Conservation (phyloP, 1,139 yeast genomes). For the Geotrichum restrictum region DNA sequence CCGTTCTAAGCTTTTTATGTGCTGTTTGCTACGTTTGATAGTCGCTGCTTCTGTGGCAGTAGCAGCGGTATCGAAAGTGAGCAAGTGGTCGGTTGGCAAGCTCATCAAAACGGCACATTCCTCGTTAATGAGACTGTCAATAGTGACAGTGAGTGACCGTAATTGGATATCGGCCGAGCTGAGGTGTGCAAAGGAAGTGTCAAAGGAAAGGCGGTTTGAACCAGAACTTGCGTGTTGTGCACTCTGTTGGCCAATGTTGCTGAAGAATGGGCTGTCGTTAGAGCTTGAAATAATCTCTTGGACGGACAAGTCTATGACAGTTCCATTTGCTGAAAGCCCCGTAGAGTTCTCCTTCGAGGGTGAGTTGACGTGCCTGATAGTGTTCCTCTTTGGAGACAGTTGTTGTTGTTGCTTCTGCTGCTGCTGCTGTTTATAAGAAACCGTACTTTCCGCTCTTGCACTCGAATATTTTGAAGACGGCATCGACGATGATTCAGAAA, state of each 20-base stretch:
- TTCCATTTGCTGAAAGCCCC: not conserved
- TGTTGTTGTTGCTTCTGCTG: no score
- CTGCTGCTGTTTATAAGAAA: not conserved
- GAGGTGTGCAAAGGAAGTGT: constrained; percentile 1
- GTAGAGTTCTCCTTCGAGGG: not conserved
- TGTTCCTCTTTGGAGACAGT: not conserved
- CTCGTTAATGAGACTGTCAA: constrained; percentile 19
- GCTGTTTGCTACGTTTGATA: not conserved
- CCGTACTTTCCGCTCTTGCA: not conserved
- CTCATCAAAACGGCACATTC: constrained; percentile 7
- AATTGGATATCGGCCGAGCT: constrained; percentile 16
- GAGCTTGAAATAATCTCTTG: not conserved
- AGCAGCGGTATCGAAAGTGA: not conserved
- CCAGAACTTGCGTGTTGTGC: not conserved
- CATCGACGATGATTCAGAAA: constrained; percentile 7
- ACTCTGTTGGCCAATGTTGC: not conserved
- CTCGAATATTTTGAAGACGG: not conserved
- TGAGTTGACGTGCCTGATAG: constrained; percentile 2
- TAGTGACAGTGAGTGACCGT: constrained; percentile 12
- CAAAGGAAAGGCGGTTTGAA: not conserved
- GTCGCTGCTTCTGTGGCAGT: not conserved
- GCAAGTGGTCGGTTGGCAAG: not conserved
- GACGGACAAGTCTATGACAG: not conserved
- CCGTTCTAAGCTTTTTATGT: constrained; percentile 4
- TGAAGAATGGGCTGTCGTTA: not conserved